Evolutionary conservation across 2,329 filamentous ascomycete species (phyloP).

Genomic region (Tolypocladium nubicola): DNA sequence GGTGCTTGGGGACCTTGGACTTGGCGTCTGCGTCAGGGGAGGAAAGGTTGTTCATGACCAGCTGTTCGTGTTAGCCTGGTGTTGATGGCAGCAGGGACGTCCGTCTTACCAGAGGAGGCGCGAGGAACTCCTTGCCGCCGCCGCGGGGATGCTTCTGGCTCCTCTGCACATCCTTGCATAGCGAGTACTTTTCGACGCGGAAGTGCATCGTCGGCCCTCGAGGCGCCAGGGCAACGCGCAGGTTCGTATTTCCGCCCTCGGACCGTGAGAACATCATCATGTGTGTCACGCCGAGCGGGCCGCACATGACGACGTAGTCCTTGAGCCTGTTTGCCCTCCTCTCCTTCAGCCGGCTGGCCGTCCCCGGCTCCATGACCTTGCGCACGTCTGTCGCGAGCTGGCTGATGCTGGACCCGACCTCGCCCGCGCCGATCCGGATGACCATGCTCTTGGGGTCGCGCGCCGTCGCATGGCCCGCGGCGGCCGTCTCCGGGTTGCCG

Average conservation of each 20-base stretch:
- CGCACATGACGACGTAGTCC: constrained; percentile 93
- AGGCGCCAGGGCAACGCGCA: constrained; percentile 79
- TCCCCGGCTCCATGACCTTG: constrained; percentile 91
- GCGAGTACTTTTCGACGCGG: constrained; percentile 84
- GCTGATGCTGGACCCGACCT: constrained; percentile 83
- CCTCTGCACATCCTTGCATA: constrained; percentile 82
- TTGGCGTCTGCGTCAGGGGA: constrained; percentile 49
- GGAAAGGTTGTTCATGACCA: constrained; percentile 98
- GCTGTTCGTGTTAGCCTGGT: constrained; percentile 27
- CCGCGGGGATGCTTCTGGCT: constrained; percentile 74
- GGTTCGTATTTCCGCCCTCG: constrained; percentile 79
- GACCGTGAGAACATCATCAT: constrained; percentile 88
- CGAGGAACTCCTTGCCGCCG: constrained; percentile 75
- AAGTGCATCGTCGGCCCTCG: constrained; percentile 91
- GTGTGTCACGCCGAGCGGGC: constrained; percentile 86
- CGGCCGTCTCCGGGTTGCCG: constrained; percentile 44
- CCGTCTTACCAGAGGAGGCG: constrained; percentile 60
- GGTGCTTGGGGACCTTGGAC: constrained; percentile 76
- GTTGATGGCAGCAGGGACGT: too few relatives aligned
- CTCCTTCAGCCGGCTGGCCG: constrained; percentile 81
- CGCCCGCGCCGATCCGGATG: constrained; percentile 87
- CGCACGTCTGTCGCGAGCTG: constrained; percentile 88
- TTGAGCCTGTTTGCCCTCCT: constrained; percentile 76
- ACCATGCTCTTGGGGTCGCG: constrained; percentile 93
- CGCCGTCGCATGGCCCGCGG: constrained; percentile 50